Evolutionary conservation across 768 basidiomycete species (phyloP).

Genomic region (Lentinula sp.): DNA sequence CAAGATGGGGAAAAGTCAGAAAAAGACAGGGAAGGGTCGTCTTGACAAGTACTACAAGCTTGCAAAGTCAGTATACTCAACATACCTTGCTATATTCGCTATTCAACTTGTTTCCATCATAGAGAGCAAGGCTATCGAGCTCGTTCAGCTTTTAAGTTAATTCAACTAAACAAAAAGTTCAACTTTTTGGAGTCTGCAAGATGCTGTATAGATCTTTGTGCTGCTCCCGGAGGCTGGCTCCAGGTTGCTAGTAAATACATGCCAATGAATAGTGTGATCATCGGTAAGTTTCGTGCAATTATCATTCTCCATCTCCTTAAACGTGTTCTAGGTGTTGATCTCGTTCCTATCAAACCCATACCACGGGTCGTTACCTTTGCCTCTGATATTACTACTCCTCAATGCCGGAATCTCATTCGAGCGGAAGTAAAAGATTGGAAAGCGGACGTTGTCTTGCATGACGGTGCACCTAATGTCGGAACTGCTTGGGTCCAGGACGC

Average conservation of each 20-base stretch:
- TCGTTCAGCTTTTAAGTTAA: constrained; percentile 98
- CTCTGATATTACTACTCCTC: constrained; percentile 88
- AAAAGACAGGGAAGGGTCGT: constrained; percentile 95
- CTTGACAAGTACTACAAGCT: constrained; percentile 97
- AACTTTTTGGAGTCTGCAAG: constrained; percentile 81
- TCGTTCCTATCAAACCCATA: constrained; percentile 94
- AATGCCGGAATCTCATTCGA: constrained; percentile 84
- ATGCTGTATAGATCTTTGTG: constrained; percentile 97
- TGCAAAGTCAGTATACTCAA: constrained; percentile 56
- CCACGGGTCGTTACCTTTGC: constrained; percentile 89
- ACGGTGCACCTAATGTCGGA: constrained; percentile 99
- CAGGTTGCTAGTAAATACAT: constrained; percentile 98
- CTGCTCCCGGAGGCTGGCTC: constrained; percentile 98
- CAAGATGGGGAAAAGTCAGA: constrained; percentile 73
- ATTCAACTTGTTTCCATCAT: not conserved
- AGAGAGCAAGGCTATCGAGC: constrained; percentile 99
- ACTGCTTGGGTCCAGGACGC: constrained; percentile 99
- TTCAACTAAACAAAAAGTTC: constrained; percentile 98
- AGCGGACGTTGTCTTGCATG: constrained; percentile 96
- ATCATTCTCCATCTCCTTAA: not conserved
- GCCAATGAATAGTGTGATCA: constrained; percentile 65
- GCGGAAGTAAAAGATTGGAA: constrained; percentile 96
- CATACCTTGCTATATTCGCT: not conserved
- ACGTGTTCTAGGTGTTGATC: constrained; percentile 69
- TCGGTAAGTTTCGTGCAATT: not conserved